These are phyloP conservation scores for Monosporascus sp. DNA, from an alignment of 2,329 filamentous ascomycete genomes.

Conservation along the genomic window DNA sequence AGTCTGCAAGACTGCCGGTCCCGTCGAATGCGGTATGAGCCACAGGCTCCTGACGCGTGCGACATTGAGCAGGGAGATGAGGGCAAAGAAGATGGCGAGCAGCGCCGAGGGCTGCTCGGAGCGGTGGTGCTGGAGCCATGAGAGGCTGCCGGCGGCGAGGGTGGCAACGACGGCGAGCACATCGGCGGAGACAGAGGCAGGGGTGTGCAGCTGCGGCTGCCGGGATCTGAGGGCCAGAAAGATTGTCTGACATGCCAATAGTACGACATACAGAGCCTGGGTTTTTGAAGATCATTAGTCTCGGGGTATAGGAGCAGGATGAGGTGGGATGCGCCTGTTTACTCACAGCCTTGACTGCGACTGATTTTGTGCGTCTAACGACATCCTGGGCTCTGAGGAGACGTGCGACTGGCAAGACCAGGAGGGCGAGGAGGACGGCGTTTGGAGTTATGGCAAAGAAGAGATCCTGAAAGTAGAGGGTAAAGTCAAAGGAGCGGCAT, in stretches of 20 bases:
- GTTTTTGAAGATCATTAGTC: neutral
- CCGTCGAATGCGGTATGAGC: slow-evolving; percentile 8
- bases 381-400: slow-evolving; percentile 1
- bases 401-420: slow-evolving; percentile 1
- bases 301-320: neutral
- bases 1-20: slow-evolving; percentile 8
- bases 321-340: neutral
- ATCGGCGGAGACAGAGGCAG: slow-evolving; percentile 15
- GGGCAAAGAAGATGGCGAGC: slow-evolving; percentile 17
- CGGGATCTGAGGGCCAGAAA: slow-evolving; percentile 13
- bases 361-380: slow-evolving; percentile 4
- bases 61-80: slow-evolving; percentile 10
- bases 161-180: slow-evolving; percentile 11
- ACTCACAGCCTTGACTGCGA: slow-evolving; percentile 11
- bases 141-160: slow-evolving; percentile 8
- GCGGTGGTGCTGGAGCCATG: slow-evolving; percentile 13
- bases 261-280: slow-evolving; percentile 4
- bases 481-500: slow-evolving; percentile 26
- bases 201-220: slow-evolving; percentile 2
- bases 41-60: slow-evolving; percentile 15
- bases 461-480: slow-evolving; percentile 22
- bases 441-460: slow-evolving; percentile 17
- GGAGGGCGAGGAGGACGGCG: slow-evolving; percentile 13
- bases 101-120: slow-evolving; percentile 20
- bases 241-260: slow-evolving; percentile 11